These are phyloP conservation scores for Scheffersomyces stambukii DNA, from an alignment of 1,139 yeast genomes.

Conservation along the genomic window DNA sequence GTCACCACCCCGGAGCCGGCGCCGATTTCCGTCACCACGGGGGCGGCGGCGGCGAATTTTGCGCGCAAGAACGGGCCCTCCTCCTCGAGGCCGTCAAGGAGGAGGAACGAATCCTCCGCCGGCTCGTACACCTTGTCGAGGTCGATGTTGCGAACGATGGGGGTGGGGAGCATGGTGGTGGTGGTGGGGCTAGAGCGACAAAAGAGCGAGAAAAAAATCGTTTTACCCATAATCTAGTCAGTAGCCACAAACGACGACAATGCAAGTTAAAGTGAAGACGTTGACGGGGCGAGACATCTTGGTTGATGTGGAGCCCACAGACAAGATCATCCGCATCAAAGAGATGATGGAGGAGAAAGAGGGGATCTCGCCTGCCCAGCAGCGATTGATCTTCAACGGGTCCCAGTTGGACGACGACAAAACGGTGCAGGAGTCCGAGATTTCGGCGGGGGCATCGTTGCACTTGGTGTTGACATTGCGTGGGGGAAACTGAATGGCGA, in stretches of 20 bases:
- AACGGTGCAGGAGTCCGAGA: slow-evolving; percentile 64
- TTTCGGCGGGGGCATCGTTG: slow-evolving; percentile 71
- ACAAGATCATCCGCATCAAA: slow-evolving; percentile 76
- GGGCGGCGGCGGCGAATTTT: slow-evolving; percentile 27
- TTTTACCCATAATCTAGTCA: no score
- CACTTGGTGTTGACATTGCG: slow-evolving; percentile 87
- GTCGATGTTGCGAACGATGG: slow-evolving; percentile 27
- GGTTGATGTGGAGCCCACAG: slow-evolving; percentile 73
- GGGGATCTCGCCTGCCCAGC: slow-evolving; percentile 97
- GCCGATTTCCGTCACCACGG: slow-evolving; percentile 81
- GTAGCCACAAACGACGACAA: slow-evolving; percentile 13
- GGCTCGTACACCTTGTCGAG: slow-evolving; percentile 76
- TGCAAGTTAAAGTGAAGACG: slow-evolving; percentile 72
- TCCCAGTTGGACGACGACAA: slow-evolving; percentile 84
- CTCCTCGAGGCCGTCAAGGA: slow-evolving; percentile 73
- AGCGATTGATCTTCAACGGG: slow-evolving; percentile 85
- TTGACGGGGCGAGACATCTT: slow-evolving; percentile 83
- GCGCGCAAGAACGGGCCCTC: slow-evolving; percentile 35
- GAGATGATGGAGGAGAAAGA: slow-evolving; percentile 95
- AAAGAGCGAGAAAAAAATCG: not conserved
- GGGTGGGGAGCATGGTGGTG: slow-evolving; percentile 37
- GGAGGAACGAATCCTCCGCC: slow-evolving; percentile 82
- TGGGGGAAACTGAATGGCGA: slow-evolving; percentile 75
- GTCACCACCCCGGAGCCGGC: slow-evolving; percentile 88
- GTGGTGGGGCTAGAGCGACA: not conserved